Conservation (phyloP, 2,329 filamentous ascomycete genomes). For the Metarhizium brunneum region DNA sequence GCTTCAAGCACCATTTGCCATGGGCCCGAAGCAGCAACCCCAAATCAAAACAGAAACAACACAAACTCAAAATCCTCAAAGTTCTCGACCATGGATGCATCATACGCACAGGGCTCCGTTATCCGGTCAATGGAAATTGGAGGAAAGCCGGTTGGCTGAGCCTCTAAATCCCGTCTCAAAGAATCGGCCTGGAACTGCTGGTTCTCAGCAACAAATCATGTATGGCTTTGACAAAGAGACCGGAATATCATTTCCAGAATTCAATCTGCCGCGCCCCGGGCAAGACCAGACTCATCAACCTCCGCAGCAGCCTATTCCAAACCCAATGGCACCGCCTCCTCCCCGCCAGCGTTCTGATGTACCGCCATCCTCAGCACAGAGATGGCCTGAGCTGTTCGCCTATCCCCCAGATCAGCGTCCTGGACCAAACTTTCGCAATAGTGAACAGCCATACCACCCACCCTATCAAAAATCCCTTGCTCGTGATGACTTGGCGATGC, state of each 20-base stretch:
- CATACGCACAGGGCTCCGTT: constrained; percentile 32
- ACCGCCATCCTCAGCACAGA: constrained; percentile 41
- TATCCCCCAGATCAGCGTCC: constrained; percentile 7
- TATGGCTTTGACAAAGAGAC: constrained; percentile 45
- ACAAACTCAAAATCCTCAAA: not conserved
- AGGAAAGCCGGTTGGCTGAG: constrained; percentile 44
- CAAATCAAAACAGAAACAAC: too few species aligned
- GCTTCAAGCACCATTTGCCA: not conserved
- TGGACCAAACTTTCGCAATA: constrained; percentile 4
- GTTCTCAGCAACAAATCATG: constrained; percentile 20
- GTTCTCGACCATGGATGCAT: constrained; percentile 13
- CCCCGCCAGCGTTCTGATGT: constrained; percentile 21
- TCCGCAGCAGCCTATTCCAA: not conserved
- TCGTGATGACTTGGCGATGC: constrained; percentile 20
- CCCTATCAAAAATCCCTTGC: constrained; percentile 11
- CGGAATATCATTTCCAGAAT: constrained; percentile 19
- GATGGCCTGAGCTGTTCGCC: constrained; percentile 39
- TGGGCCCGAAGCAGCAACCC: not conserved
- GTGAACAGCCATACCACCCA: constrained; percentile 7
- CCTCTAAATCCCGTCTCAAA: constrained; percentile 31
- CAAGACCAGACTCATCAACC: constrained; percentile 14
- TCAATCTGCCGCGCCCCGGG: constrained; percentile 7
- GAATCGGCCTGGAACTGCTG: constrained; percentile 22
- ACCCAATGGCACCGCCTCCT: not conserved
- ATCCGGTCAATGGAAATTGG: constrained; percentile 40